These are phyloP conservation scores for Termitomyces sp. DNA, from an alignment of 768 basidiomycete genomes.

Conservation along the genomic window DNA sequence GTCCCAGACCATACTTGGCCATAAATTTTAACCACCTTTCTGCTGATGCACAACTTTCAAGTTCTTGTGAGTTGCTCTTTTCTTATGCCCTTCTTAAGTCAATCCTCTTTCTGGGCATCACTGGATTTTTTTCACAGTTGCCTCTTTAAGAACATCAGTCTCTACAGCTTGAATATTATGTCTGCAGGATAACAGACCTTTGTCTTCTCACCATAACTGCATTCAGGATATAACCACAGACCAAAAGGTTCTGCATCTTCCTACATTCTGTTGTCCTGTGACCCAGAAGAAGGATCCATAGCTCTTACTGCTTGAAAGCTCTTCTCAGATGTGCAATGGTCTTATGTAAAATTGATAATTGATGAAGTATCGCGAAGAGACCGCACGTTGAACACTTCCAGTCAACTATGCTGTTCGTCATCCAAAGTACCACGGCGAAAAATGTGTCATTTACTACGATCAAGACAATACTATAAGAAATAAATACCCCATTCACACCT, in stretches of 20 bases:
- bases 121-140: no score
- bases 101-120: no score
- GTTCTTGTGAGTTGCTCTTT: no score
- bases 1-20: no score
- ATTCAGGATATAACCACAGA: background rate
- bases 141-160: no score
- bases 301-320: no score
- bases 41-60: no score
- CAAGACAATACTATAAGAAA: background rate
- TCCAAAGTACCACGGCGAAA: background rate
- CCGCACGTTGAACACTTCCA: background rate
- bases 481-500: background rate
- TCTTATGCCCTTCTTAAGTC: no score
- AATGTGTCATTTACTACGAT: background rate
- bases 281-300: background rate
- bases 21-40: no score
- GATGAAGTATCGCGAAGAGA: background rate
- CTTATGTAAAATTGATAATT: background rate
- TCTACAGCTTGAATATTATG: no score
- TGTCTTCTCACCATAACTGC: constrained; percentile 9
- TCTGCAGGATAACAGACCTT: constrained; percentile 7
- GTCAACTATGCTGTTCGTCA: background rate
- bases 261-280: background rate
- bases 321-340: background rate
- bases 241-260: background rate